A percentile compares a stretch with the other conserved stretches of the same genome.
phyloP scores from a whole-genome alignment of 2,329 filamentous ascomycete species.

The Fusarium vanettenii region DNA sequence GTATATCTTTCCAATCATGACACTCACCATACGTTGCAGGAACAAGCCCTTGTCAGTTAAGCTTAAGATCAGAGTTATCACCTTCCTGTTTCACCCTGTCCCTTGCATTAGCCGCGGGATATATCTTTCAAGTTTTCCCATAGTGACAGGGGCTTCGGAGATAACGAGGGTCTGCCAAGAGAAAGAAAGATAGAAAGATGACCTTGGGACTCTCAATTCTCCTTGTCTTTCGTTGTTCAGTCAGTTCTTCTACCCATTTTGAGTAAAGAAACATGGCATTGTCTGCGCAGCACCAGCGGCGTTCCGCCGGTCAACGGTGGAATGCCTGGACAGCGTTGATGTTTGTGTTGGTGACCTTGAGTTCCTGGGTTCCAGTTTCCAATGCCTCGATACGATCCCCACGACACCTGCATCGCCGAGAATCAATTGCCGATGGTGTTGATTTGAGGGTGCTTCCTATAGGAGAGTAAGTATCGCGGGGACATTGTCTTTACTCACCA shows the following conservation, averaged over 20 bases:
- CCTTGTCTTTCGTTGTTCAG: neutral
- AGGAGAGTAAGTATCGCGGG: neutral
- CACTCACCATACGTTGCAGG: too few species aligned
- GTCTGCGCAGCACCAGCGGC: neutral
- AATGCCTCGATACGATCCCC: neutral
- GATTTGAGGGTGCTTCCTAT: neutral
- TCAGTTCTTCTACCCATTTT: neutral
- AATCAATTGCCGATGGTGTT: neutral
- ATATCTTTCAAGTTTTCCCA: too few species aligned
- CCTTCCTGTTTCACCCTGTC: too few species aligned
- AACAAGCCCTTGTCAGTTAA: too few species aligned
- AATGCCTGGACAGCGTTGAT: neutral
- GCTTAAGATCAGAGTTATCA: too few species aligned
- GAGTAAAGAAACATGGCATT: neutral
- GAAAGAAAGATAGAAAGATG: neutral
- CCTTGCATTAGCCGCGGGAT: too few species aligned
- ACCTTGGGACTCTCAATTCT: neutral
- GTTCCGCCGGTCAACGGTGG: neutral
- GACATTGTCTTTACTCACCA: too few species aligned
- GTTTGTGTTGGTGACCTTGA: neutral
- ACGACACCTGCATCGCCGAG: neutral
- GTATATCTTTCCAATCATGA: too few species aligned
- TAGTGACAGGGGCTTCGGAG: too few species aligned
- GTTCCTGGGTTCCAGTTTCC: neutral
- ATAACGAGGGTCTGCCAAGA: too few species aligned